Evolutionary conservation across 1,139 yeast genomes (phyloP).

Genomic region (Meyerozyma sp.): DNA sequence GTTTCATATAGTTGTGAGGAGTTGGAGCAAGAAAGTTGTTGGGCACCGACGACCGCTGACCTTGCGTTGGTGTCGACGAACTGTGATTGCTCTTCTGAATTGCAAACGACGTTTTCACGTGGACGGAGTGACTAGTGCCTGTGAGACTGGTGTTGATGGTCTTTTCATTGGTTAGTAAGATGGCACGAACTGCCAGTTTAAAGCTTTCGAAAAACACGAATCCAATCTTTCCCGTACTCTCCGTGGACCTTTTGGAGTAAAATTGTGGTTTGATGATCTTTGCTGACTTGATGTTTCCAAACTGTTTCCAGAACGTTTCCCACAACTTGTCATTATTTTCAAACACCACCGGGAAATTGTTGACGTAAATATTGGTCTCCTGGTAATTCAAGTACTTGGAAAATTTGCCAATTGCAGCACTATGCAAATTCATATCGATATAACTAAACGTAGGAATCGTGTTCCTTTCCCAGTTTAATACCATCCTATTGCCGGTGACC

Average conservation of each 20-base stretch:
- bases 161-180: constrained; percentile 8
- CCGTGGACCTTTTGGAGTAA: constrained; percentile 17
- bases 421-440: constrained; percentile 6
- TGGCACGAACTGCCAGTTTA: constrained; percentile 10
- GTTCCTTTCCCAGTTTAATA: constrained; percentile 1
- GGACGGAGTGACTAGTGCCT: constrained; percentile 12
- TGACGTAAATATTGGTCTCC: constrained; percentile 57
- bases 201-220: constrained; percentile 8
- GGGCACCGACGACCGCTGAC: constrained; percentile 6
- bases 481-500: constrained; percentile 6
- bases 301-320: constrained; percentile 37
- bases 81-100: constrained; percentile 22
- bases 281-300: constrained; percentile 39
- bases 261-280: constrained; percentile 41
- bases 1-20: constrained; percentile 3
- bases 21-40: constrained; percentile 4
- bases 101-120: constrained; percentile 29
- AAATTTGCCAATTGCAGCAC: constrained; percentile 9
- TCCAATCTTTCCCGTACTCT: constrained; percentile 11
- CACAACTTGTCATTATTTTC: constrained; percentile 35
- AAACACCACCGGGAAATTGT: constrained; percentile 42
- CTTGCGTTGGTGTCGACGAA: constrained; percentile 2
- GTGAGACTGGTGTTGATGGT: constrained; percentile 26
- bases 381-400: constrained; percentile 34
- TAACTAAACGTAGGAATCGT: not conserved